Conservation (phyloP, 345 rosid genomes). For the Kandelia obovata region DNA sequence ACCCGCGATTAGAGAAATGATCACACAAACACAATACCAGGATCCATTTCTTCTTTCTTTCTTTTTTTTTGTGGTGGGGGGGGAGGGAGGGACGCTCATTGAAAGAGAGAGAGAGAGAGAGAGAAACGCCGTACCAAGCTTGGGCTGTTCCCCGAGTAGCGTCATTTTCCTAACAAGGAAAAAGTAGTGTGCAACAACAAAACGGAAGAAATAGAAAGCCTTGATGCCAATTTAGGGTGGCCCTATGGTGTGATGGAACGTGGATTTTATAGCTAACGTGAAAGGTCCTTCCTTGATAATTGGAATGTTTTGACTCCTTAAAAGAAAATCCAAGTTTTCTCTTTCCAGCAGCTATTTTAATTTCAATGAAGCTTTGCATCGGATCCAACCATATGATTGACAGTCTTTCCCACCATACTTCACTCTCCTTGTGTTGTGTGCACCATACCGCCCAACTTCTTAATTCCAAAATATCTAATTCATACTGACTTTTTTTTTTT, state of each 20-base stretch:
- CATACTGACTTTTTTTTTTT: too few species aligned
- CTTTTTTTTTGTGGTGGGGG: too few species aligned
- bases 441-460: background rate
- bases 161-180: slow-evolving; percentile 37
- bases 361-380: slow-evolving; percentile 19
- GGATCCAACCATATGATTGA: slow-evolving; percentile 10
- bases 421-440: slow-evolving; percentile 5
- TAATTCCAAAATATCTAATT: background rate
- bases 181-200: background rate
- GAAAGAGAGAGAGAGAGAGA: background rate
- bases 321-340: slow-evolving; percentile 22
- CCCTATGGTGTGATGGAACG: background rate
- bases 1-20: background rate
- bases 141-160: slow-evolving; percentile 44
- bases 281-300: slow-evolving; percentile 49
- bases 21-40: background rate
- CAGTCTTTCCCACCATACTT: background rate
- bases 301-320: slow-evolving; percentile 51
- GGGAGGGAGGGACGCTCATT: too few species aligned
- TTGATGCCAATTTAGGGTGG: background rate
- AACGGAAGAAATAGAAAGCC: background rate
- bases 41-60: background rate
- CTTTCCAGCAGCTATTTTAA: slow-evolving; percentile 1
- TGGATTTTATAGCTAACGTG: slow-evolving; percentile 37
- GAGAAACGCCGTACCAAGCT: slow-evolving; percentile 28